Conservation (phyloP, 164 flowering plant genomes). For the Vitis riparia region DNA sequence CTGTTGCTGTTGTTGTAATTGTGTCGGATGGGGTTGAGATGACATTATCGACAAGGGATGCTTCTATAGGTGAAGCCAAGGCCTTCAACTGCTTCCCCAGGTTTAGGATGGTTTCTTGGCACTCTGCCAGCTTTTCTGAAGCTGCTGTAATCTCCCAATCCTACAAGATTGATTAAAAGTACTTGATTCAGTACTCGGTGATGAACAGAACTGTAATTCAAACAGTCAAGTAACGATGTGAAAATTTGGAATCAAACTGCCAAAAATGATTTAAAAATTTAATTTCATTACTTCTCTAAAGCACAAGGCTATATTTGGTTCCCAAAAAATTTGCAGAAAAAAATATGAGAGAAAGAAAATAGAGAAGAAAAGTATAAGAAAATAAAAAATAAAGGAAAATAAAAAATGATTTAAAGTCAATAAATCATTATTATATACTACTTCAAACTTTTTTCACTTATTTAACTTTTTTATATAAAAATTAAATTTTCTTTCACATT, state of each 20-base stretch:
- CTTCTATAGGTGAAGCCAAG: constrained; percentile 36
- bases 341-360: no score
- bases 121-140: constrained; percentile 64
- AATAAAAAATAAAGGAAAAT: no score
- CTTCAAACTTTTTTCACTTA: no score
- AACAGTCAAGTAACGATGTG: no score
- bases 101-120: constrained; percentile 62
- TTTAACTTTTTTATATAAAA: no score
- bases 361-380: no score
- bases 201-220: neutral
- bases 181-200: neutral
- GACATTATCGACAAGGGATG: constrained; percentile 30
- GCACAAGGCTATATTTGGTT: no score
- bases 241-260: neutral
- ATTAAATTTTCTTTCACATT: no score
- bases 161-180: constrained; percentile 25
- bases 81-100: constrained; percentile 61
- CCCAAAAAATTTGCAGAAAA: no score
- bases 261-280: neutral
- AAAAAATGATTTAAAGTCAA: no score
- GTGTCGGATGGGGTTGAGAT: constrained; percentile 23
- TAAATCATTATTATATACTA: no score
- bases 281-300: no score
- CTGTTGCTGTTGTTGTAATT: constrained; percentile 1
- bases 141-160: constrained; percentile 56